These are phyloP conservation scores for Chloroidium sp. DNA, from an alignment of 163 green algal species.

Conservation along the genomic window DNA sequence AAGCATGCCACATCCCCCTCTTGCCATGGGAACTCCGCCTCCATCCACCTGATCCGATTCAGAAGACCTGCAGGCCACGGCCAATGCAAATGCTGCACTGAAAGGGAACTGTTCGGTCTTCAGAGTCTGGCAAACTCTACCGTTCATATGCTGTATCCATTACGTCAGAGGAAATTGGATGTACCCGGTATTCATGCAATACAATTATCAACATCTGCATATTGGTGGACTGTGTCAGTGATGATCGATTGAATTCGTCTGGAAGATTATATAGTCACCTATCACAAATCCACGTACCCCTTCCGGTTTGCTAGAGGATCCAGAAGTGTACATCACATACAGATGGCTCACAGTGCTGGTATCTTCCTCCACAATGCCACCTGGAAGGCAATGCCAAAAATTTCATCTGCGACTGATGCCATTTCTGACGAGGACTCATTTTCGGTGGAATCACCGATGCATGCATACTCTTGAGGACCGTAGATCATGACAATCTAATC, in stretches of 20 bases:
- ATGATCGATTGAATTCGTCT: not conserved
- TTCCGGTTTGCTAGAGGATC: conserved; percentile 41
- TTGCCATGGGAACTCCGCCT: conserved; percentile 18
- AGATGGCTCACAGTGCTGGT: not conserved
- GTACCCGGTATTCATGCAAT: no score
- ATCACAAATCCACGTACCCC: conserved; percentile 31
- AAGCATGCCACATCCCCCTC: conserved; percentile 36
- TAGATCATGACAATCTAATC: no score
- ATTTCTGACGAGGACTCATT: not conserved
- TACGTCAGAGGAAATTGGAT: no score
- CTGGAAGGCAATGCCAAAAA: no score
- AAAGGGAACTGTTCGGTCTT: no score
- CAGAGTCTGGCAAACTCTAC: no score
- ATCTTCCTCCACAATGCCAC: no score
- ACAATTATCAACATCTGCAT: not conserved
- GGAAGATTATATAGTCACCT: conserved; percentile 4
- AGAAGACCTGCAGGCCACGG: conserved; percentile 30
- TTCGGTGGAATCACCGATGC: not conserved
- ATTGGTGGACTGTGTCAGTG: not conserved
- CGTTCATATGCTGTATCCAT: no score
- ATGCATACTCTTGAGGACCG: no score
- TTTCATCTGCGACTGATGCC: not conserved
- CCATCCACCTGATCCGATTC: conserved; percentile 48
- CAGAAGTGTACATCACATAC: conserved; percentile 53
- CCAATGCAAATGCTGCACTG: not conserved